A percentile compares a stretch with the other conserved stretches of the same genome.
These are phyloP conservation scores for Claviceps fusiformis DNA, from an alignment of 2,329 filamentous ascomycete genomes.

Conservation along the genomic window DNA sequence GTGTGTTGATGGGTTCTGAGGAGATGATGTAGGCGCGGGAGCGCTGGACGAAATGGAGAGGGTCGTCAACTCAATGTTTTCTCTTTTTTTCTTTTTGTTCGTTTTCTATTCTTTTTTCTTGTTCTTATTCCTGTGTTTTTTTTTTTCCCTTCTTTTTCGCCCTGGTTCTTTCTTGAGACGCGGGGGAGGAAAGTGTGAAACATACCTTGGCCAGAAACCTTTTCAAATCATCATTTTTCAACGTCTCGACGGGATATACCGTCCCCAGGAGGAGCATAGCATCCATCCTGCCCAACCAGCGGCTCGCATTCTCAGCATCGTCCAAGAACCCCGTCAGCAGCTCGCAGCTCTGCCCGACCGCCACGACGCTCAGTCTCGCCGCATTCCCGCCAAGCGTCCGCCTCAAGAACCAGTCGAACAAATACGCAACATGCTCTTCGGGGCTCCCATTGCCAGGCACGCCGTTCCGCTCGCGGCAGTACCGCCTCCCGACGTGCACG, in stretches of 20 bases:
- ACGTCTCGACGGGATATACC: constrained; percentile 22
- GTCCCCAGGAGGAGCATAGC: constrained; percentile 38
- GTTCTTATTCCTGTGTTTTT: not conserved
- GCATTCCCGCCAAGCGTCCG: constrained; percentile 27
- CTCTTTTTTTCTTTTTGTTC: not conserved
- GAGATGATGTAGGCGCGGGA: constrained; percentile 49
- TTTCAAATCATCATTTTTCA: constrained; percentile 31
- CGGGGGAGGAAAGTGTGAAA: not conserved
- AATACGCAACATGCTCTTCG: constrained; percentile 47
- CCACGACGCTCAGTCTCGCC: constrained; percentile 56
- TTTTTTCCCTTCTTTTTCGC: too few species aligned
- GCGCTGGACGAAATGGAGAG: constrained; percentile 25
- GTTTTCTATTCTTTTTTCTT: not conserved
- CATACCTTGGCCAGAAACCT: constrained; percentile 38
- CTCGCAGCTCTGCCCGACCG: constrained; percentile 52
- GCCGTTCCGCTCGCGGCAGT: constrained; percentile 42
- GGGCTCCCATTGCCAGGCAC: constrained; percentile 46
- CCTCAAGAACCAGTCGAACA: constrained; percentile 52
- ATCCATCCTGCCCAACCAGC: constrained; percentile 28
- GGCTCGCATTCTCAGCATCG: constrained; percentile 34
- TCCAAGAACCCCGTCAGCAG: constrained; percentile 45
- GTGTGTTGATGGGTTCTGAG: constrained; percentile 33
- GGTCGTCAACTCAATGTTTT: not conserved
- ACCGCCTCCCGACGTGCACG: constrained; percentile 40
- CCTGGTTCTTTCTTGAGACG: not conserved